These are phyloP conservation scores for Cochlearia excelsa DNA, from an alignment of 345 rosid genomes.

Conservation along the genomic window DNA sequence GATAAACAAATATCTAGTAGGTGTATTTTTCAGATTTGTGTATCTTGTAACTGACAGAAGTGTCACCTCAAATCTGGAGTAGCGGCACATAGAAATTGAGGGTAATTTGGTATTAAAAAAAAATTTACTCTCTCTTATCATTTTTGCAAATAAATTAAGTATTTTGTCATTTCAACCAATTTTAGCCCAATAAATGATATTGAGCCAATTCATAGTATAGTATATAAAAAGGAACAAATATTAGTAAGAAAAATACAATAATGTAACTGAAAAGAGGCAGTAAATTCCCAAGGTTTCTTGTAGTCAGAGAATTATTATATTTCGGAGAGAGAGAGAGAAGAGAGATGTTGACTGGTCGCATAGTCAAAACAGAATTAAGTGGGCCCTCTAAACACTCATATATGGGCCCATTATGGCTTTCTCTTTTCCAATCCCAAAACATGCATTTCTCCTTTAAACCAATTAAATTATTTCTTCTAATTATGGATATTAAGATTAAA, in stretches of 20 bases:
- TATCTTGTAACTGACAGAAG: no score
- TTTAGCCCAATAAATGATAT: no score
- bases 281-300: conserved; percentile 43
- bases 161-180: no score
- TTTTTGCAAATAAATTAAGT: no score
- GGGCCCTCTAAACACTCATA: conserved; percentile 29
- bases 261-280: conserved; percentile 5
- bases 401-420: conserved; percentile 33
- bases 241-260: background rate
- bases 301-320: conserved; percentile 24
- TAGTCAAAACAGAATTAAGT: conserved; percentile 30
- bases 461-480: background rate
- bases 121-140: no score
- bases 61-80: no score
- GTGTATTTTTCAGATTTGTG: no score
- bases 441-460: conserved; percentile 15
- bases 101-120: no score
- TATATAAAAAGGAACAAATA: background rate
- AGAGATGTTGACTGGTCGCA: conserved; percentile 47
- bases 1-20: no score
- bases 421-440: conserved; percentile 32
- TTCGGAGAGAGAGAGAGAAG: background rate
- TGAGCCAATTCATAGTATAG: no score
- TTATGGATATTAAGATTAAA: no score
- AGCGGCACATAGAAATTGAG: no score